Evolutionary conservation across 345 rosid species (phyloP).

Genomic region (Citrus reticulata): DNA sequence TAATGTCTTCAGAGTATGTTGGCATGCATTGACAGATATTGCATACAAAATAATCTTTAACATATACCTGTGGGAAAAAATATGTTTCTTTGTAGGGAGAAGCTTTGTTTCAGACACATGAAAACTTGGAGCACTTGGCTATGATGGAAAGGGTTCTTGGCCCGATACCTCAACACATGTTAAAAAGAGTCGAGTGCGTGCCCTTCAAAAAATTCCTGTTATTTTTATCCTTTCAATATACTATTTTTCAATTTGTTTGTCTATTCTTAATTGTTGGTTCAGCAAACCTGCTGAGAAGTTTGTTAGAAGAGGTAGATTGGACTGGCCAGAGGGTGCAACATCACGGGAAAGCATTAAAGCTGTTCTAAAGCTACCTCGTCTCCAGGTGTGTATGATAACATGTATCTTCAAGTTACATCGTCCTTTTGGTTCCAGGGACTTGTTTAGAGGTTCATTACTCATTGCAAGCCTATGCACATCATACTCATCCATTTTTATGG

Average conservation of each 20-base stretch:
- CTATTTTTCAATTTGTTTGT: not conserved
- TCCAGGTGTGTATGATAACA: constrained; percentile 37
- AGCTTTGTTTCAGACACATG: constrained; percentile 74
- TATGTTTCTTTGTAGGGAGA: constrained; percentile 44
- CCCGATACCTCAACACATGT: constrained; percentile 56
- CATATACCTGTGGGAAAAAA: not conserved
- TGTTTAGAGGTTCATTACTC: not conserved
- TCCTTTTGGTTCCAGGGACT: not conserved
- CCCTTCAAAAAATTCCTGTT: not conserved
- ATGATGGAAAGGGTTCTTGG: constrained; percentile 80
- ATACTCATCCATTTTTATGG: not conserved
- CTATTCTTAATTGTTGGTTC: constrained; percentile 14
- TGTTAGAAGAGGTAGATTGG: constrained; percentile 50
- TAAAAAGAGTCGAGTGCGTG: constrained; percentile 55
- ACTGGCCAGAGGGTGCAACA: constrained; percentile 71
- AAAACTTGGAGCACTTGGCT: constrained; percentile 69
- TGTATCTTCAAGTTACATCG: not conserved
- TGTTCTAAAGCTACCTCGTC: constrained; percentile 53
- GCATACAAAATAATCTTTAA: not conserved
- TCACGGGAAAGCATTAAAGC: constrained; percentile 66
- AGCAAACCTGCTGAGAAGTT: constrained; percentile 66
- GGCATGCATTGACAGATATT: not conserved
- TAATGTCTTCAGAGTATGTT: not conserved
- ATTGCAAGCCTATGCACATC: not conserved
- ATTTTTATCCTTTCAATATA: not conserved